phyloP scores from a whole-genome alignment of 148 eudicot species.

The Amaranthus palmeri region DNA sequence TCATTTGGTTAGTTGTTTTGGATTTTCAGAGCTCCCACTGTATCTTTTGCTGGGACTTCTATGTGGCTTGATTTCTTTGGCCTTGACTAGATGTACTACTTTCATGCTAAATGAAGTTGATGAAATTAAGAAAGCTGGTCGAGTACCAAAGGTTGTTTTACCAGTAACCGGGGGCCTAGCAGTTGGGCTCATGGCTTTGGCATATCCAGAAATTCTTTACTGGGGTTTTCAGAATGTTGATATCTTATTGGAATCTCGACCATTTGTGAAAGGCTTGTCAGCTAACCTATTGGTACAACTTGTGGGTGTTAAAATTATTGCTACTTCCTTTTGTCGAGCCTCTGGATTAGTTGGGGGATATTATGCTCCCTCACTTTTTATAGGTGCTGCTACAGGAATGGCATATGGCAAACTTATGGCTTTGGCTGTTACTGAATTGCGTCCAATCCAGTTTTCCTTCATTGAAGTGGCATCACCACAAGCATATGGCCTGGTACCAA shows the following conservation, averaged over 20 bases:
- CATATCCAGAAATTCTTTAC: conserved; percentile 91
- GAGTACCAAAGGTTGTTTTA: conserved; percentile 50
- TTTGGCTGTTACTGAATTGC: conserved; percentile 44
- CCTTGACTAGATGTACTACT: conserved; percentile 65
- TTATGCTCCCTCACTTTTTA: conserved; percentile 90
- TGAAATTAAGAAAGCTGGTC: conserved; percentile 37
- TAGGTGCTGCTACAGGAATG: conserved; percentile 98
- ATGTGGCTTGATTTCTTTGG: conserved; percentile 79
- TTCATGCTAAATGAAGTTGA: conserved; percentile 52
- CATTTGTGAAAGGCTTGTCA: conserved; percentile 58
- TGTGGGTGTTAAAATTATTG: conserved; percentile 69
- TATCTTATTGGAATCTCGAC: conserved; percentile 73
- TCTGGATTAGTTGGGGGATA: conserved; percentile 96
- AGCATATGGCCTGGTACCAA: conserved; percentile 91
- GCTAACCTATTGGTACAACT: conserved; percentile 73
- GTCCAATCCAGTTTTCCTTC: conserved; percentile 49
- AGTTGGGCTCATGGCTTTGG: conserved; percentile 81
- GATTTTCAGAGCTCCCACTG: conserved; percentile 77
- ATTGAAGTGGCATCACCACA: conserved; percentile 92
- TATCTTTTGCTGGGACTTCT: conserved; percentile 83
- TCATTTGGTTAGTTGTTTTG: conserved; percentile 22
- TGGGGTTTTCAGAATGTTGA: conserved; percentile 97
- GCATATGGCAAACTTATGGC: conserved; percentile 75
- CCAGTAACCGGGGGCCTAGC: conserved; percentile 69
- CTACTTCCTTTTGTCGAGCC: conserved; percentile 81